Conservation (phyloP, 164 flowering plant species). For the Taxillus chinensis region DNA sequence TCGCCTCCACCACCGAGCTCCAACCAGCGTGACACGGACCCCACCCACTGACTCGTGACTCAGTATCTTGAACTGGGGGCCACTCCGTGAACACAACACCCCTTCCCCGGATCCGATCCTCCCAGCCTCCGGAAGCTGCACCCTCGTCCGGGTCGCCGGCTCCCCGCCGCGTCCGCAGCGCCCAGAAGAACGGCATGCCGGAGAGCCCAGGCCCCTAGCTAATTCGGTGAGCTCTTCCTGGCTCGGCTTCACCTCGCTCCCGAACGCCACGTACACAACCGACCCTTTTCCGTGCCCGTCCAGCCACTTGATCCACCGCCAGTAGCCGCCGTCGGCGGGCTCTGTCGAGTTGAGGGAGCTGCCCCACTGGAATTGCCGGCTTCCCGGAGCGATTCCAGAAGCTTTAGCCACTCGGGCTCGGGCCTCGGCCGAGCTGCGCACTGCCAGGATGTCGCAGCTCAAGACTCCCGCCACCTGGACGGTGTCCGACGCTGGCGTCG, state of each 20-base stretch:
- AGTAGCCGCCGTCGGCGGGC: constrained; percentile 2
- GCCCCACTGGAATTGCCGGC: constrained; percentile 17
- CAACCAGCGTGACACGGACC: constrained; percentile 22
- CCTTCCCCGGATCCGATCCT: constrained; percentile 13
- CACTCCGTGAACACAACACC: constrained; percentile 15
- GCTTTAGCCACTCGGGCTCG: constrained; percentile 9
- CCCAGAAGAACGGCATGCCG: constrained; percentile 15
- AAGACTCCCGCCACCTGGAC: constrained; percentile 9
- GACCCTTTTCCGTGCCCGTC: constrained; percentile 12
- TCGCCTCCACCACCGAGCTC: constrained; percentile 19
- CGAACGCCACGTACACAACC: constrained; percentile 24
- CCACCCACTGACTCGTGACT: constrained; percentile 18
- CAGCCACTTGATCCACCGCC: constrained; percentile 13
- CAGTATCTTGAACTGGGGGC: constrained; percentile 19
- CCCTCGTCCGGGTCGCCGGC: background rate
- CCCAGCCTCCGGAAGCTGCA: constrained; percentile 13
- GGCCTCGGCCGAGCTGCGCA: constrained; percentile 18
- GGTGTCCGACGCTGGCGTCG: constrained; percentile 13
- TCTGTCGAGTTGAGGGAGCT: constrained; percentile 5
- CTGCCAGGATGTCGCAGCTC: constrained; percentile 8
- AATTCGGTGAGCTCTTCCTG: constrained; percentile 15
- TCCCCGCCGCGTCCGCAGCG: background rate
- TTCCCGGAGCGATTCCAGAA: constrained; percentile 4
- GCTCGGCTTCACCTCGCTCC: constrained; percentile 17
- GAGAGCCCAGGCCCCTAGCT: constrained; percentile 15